These are phyloP conservation scores for Fistulinella staudtii DNA, from an alignment of 1,284 basidiomycete species.

Conservation along the genomic window DNA sequence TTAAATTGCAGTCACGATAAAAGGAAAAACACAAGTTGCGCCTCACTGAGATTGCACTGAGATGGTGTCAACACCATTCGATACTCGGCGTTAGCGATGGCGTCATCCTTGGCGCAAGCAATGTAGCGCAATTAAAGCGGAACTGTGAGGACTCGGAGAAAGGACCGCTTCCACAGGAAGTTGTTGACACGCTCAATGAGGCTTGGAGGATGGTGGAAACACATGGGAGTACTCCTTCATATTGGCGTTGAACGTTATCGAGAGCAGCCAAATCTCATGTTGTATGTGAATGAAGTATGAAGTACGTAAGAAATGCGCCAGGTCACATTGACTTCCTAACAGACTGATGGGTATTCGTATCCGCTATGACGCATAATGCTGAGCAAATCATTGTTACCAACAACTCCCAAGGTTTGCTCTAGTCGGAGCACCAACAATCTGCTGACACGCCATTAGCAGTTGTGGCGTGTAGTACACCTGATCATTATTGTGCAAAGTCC, in stretches of 20 bases:
- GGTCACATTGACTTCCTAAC: too few relatives aligned
- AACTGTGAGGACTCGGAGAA: constrained; percentile 42
- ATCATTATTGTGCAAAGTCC: too few relatives aligned
- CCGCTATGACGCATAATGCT: too few relatives aligned
- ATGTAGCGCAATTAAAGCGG: constrained; percentile 34
- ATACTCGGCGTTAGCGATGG: constrained; percentile 39
- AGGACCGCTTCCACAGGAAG: constrained; percentile 48
- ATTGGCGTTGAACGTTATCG: constrained; percentile 47
- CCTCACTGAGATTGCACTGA: constrained; percentile 44
- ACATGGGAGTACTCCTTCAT: constrained; percentile 38
- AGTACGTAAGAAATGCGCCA: too few relatives aligned
- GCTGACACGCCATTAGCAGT: too few relatives aligned
- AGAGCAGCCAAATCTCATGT: too few relatives aligned
- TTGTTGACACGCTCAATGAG: constrained; percentile 49
- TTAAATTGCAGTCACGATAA: neutral
- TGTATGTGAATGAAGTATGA: too few relatives aligned
- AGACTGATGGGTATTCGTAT: too few relatives aligned
- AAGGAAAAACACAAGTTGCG: constrained; percentile 39
- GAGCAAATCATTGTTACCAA: too few relatives aligned
- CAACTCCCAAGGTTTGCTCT: too few relatives aligned
- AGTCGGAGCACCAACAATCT: too few relatives aligned
- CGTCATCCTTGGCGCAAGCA: constrained; percentile 42
- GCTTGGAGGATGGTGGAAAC: constrained; percentile 45
- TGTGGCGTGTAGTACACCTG: too few relatives aligned
- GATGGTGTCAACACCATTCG: constrained; percentile 50